Evolutionary conservation across 2,329 filamentous ascomycete genomes (phyloP), one percentile per base, ranked within the genome.

Genomic region (Coniochaeta sp.): DNA sequence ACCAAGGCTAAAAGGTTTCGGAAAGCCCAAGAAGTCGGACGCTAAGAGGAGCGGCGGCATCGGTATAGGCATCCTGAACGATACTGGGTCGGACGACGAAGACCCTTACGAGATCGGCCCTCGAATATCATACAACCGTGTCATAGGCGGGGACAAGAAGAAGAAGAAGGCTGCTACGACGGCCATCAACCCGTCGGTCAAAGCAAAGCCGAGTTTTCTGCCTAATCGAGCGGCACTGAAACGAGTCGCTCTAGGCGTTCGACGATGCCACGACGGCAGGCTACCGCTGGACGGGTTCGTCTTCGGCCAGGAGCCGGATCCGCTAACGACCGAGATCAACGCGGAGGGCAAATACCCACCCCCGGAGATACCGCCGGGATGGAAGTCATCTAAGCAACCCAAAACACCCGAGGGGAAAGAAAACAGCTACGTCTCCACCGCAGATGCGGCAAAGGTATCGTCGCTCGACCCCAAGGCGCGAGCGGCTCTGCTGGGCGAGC

Each of bases 41-140:
- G 77, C 78, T 61, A 76, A 70, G 61, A 70, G 68, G 1, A 81
- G 81, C 58, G 85, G 89, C 2, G 91, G 89, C 0, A 91, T 98
- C 64, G 93, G 93, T 0, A 88, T 96, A 16, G 93, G 93, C 0
- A 81, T 97, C 1, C 75, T 98, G 54, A 97, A 98, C 67, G 93
- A 97, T 66, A 95, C 88, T 22, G 93, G 92, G 12, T 97, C 93
- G 5, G 95, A 98, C 66, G 93, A 97, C 54, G 95, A 98, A 67
- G 93, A 97, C 68, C 90, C 91, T 0, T 98, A 96, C 70, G 90
- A 93, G 61, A 88, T 98, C 59, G 93, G 93, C 0, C 95, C 95
- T 0, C 89, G 87, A 65, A 96, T 97, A 71, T 91, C 88, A 14
- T 96, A 96, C 73, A 96, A 90, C 67, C 85, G 87, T 44, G 81